A percentile compares a stretch with the other conserved stretches of the same genome.
phyloP scores from a whole-genome alignment of 768 basidiomycete species.

The Suillus spraguei region DNA sequence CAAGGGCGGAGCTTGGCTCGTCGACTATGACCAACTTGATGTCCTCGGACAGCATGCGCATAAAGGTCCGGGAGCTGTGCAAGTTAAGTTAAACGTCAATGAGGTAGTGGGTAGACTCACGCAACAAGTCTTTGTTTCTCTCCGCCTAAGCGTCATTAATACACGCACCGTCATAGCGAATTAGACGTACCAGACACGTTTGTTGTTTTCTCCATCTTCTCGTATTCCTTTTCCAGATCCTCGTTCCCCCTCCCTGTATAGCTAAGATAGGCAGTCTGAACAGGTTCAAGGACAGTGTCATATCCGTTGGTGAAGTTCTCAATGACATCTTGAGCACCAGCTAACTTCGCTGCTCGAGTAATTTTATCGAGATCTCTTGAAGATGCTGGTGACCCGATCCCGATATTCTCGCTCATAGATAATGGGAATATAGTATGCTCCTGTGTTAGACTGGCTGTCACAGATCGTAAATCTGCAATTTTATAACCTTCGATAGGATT shows the following conservation, averaged over 20 bases:
- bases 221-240: conserved; percentile 18
- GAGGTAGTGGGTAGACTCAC: conserved; percentile 13
- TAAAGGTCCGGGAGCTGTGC: conserved; percentile 41
- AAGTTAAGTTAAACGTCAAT: neutral
- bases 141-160: conserved; percentile 22
- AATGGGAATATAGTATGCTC: conserved; percentile 40
- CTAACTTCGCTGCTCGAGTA: conserved; percentile 29
- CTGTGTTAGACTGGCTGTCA: conserved; percentile 47
- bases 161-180: neutral
- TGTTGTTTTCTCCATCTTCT: conserved; percentile 22
- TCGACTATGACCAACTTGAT: conserved; percentile 37
- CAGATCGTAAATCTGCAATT: conserved; percentile 34
- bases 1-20: conserved; percentile 42
- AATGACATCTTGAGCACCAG: conserved; percentile 44
- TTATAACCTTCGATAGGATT: conserved; percentile 35
- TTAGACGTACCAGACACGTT: conserved; percentile 27
- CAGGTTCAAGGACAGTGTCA: conserved; percentile 42
- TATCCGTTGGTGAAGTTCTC: conserved; percentile 38
- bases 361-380: conserved; percentile 21
- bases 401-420: conserved; percentile 43
- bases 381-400: conserved; percentile 31
- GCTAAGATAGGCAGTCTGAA: conserved; percentile 31
- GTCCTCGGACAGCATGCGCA: conserved; percentile 36
- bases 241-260: conserved; percentile 18
- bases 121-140: conserved; percentile 35